These are phyloP conservation scores for Trichocladium antarcticum DNA, from an alignment of 495 filamentous ascomycete species.

Conservation along the genomic window DNA sequence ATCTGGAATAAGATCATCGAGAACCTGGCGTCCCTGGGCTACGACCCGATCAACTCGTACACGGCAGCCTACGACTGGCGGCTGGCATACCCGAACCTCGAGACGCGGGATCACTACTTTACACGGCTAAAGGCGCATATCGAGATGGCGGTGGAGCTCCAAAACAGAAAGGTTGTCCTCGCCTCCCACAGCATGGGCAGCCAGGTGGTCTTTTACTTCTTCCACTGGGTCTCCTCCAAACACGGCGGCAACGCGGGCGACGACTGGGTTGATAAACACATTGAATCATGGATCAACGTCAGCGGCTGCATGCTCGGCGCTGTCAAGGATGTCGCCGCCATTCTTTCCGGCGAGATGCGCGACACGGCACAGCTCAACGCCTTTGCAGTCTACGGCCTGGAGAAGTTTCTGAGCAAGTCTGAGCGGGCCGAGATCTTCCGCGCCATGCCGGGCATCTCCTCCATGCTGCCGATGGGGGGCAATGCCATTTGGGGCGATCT, in stretches of 20 bases:
- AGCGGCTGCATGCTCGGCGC: conserved; percentile 96
- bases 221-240: conserved; percentile 87
- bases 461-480: conserved; percentile 94
- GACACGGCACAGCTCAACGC: conserved; percentile 95
- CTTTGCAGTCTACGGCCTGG: conserved; percentile 94
- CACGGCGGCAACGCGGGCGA: conserved; percentile 70
- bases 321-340: conserved; percentile 79
- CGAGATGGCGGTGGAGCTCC: conserved; percentile 60
- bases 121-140: conserved; percentile 80
- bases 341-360: conserved; percentile 94
- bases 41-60: conserved; percentile 91
- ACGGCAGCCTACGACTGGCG: conserved; percentile 97
- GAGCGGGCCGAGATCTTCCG: conserved; percentile 92
- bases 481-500: conserved; percentile 87
- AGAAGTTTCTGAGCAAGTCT: conserved; percentile 83
- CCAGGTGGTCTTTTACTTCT: conserved; percentile 91
- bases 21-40: conserved; percentile 88
- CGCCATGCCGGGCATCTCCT: conserved; percentile 91
- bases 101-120: conserved; percentile 87
- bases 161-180: conserved; percentile 71
- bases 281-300: conserved; percentile 96
- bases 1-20: conserved; percentile 99
- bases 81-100: conserved; percentile 81
- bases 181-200: conserved; percentile 94
- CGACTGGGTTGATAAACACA: conserved; percentile 79